Evolutionary conservation across 805 yeast genomes (phyloP), one percentile per base, ranked within the genome.

Genomic region (Spathaspora girioi): DNA sequence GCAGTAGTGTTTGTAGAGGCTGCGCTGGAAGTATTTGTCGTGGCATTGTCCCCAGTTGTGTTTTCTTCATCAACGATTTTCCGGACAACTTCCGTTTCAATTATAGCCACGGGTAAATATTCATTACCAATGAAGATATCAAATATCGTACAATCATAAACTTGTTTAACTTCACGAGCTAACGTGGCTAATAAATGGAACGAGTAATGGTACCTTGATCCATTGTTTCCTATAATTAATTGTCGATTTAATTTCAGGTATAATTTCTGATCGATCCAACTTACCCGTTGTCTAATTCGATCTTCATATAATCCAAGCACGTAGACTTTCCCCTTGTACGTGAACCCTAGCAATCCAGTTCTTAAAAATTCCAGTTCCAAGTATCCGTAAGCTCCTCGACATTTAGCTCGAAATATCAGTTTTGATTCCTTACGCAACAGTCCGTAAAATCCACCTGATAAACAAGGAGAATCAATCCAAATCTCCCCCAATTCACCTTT

Each of bases 401-500:
- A 88, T 55, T 82, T 80, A 0, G 96, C 96, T 60, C 87, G 94
- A 68, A 90, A 90, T 1, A 89, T 86, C 54, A 76, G 78, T 52
- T 81, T 84, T 0, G 96, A 87, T 43, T 87, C 78, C 44, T 70
- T 71, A 31, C 89, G 47, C 71, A 82, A 23, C 26, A 23, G 26
- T 69, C 84, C 92, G 85, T 91, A 90, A 62, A 87, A 89, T 0
- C 96, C 97, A 14, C 96, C 97, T 1, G 96, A 85, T 6, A 94
- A 69, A 54, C 96, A 87, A 1, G 93, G 93, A 43, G 96, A 86
- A 60, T 92, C 97, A n/a, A 94, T 88, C 98, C 98, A 94, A 32
- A 94, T 85, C 66, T 94, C 99, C 26, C 99, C 99, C 14, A 94
- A 89, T 55, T 87, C 89, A 61, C 88, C 81, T 46, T 79, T 85